Evolutionary conservation across 805 yeast genomes (phyloP), one percentile per base, ranked within the genome.

Genomic region (Ogataea thermomethanolica): DNA sequence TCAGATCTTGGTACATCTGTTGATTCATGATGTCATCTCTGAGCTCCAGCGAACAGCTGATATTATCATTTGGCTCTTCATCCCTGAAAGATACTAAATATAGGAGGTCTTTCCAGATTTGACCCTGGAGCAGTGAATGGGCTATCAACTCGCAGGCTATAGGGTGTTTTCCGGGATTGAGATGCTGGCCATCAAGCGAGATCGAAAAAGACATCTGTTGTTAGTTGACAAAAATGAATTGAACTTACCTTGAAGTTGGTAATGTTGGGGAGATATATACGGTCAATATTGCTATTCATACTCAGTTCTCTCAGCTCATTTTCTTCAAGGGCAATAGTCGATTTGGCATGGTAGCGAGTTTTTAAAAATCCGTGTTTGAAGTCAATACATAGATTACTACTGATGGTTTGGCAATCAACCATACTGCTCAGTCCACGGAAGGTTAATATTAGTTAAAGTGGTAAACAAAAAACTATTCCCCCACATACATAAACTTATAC

Each of bases 91-190:
- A 35, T 8, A 36, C 30, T 9, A 29, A 17, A 34, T 48, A 50
- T 4, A 31, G 37, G 21, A 50, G 41, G 15, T 37, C 31, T 7
- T 34, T 7, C 54, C 54, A 50, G 3, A 48, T 24, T n/a, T 28
- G 13, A 5, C 52, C 54, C 10, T 46, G 38, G 6, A 34, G 26
- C 28, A 48, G 36, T 28, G 48, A 46, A 15, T 50, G 52, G 17
- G 49, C 34, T 4, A 50, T 14, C 50, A 50, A 40, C 33, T 50
- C 54, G 31, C 54, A 46, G 10, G 43, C 37, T 5, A 35, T 13
- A 8, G 54, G 52, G 21, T 50, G 49, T 2, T 25, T 29, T 1
- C 8, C 20, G 3, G 45, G 41, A 24, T 8, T 20, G 17, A 50
- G 20, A 8, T 10, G n/a, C 25, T 41, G 43, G 8, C 39, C 48